Base-by-base conservation (phyloP, 768 basidiomycete genomes). In the Astraeus odoratus region DNA sequence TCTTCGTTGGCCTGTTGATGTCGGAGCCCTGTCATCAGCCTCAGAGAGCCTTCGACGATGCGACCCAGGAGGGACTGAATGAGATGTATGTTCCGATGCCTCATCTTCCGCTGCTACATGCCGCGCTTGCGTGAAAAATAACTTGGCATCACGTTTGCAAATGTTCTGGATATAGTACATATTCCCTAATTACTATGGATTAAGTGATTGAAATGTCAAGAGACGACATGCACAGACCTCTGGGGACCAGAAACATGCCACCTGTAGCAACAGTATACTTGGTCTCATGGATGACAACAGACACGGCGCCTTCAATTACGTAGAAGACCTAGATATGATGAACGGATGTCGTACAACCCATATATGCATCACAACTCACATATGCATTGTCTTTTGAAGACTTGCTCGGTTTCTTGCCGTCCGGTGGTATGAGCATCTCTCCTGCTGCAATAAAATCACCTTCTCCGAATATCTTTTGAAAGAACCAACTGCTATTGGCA, bases 71-170 rank as follows among this genome's bases (percentile, higher is more conserved):
- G 63, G 62, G 16, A 54, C 63, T 20, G 63, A 64, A 22, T 54
- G 54, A 18, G 62, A 57, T 1, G 52, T 54, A 24, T 57, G 64
- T 33, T 58, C 64, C 16, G 39, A 50, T 8, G 24, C 41, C 12
- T 45, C 51, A 24, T 64, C 69, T 3, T 61, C 65, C 20, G 59
- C 51, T 0, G 66, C 57, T 25, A 77, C 54, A 56, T 77, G 72
- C 23, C 84, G 75, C 0, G 88, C 89, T 67, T 97, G 95, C 1
- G 91, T 83, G 67, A 97, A 98, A 70, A 95, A 96, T 7, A 98
- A 65, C 55, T 76, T 80, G 18, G 83, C 90, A 39, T 86, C 81
- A 27, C 86, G 80, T 39, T 83, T 75, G 16, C 74, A 76, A 18
- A 96, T 83, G 66, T 97, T 98, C 57, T 87, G 78, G 56, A 98